phyloP scores from a whole-genome alignment of 345 rosid genomes.

The Camelina hispida region DNA sequence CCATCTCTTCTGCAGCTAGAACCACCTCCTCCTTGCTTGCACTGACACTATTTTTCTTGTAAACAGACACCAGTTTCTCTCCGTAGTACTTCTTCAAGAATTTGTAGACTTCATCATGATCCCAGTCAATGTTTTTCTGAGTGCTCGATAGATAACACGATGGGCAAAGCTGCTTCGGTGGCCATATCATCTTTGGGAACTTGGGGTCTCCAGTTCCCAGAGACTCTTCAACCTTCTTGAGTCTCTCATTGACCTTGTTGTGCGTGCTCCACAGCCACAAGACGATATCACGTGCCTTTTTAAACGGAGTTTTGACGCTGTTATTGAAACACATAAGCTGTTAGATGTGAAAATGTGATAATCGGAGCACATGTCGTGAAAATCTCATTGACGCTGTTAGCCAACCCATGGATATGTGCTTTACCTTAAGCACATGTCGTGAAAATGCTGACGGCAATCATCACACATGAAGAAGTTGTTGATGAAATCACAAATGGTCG shows the following conservation, averaged over 20 bases:
- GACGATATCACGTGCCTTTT: conserved; percentile 69
- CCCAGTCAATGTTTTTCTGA: conserved; percentile 58
- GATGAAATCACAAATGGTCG: conserved; percentile 79
- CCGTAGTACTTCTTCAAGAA: conserved; percentile 78
- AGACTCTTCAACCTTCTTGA: conserved; percentile 80
- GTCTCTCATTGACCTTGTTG: conserved; percentile 83
- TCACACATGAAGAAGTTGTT: conserved; percentile 90
- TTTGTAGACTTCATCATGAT: conserved; percentile 74
- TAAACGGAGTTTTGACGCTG: conserved; percentile 78
- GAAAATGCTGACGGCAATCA: conserved; percentile 95
- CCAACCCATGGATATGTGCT: neutral
- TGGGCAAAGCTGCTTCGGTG: conserved; percentile 85
- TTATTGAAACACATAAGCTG: conserved; percentile 31
- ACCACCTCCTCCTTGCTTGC: conserved; percentile 49
- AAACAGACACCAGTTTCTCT: conserved; percentile 59
- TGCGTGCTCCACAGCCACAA: conserved; percentile 97
- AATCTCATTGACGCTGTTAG: no score
- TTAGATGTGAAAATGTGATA: conserved; percentile 12
- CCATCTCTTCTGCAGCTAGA: conserved; percentile 60
- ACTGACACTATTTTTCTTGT: conserved; percentile 58
- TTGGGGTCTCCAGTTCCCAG: conserved; percentile 80
- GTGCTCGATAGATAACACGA: conserved; percentile 61
- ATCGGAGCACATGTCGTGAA: no score
- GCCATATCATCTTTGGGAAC: conserved; percentile 94
- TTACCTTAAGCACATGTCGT: conserved; percentile 90